Conservation (phyloP, 345 rosid species). For the Lumnitzera racemosa region DNA sequence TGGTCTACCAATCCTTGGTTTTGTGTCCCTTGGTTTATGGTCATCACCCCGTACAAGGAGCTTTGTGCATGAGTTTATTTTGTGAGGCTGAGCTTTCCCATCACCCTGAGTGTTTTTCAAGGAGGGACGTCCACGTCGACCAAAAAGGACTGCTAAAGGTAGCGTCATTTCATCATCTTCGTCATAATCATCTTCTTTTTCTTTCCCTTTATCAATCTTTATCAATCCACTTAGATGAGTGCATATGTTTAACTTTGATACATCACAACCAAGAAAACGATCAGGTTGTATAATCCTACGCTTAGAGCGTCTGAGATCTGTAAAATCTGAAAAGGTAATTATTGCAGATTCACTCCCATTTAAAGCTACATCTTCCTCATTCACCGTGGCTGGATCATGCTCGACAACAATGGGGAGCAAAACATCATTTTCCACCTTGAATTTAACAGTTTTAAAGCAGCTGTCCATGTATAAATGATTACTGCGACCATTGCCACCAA, state of each 20-base stretch:
- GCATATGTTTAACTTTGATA: constrained; percentile 25
- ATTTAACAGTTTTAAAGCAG: constrained; percentile 32
- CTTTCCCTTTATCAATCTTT: constrained; percentile 36
- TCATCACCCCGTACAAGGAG: constrained; percentile 5
- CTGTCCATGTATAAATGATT: constrained; percentile 14
- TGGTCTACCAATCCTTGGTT: constrained; percentile 9
- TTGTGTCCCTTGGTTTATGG: constrained; percentile 10
- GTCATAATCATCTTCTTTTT: constrained; percentile 18
- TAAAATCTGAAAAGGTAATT: constrained; percentile 26
- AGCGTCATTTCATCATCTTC: constrained; percentile 41
- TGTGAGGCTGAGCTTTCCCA: background rate
- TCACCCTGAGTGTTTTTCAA: constrained; percentile 17
- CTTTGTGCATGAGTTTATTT: constrained; percentile 9
- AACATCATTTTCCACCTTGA: constrained; percentile 41
- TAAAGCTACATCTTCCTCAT: constrained; percentile 16
- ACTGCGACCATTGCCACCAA: constrained; percentile 22
- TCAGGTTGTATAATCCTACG: constrained; percentile 64
- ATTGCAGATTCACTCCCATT: constrained; percentile 11
- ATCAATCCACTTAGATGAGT: constrained; percentile 38
- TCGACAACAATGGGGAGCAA: constrained; percentile 28
- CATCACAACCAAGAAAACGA: constrained; percentile 40
- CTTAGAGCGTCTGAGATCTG: constrained; percentile 63
- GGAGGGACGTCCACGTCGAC: constrained; percentile 9
- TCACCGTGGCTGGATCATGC: constrained; percentile 18
- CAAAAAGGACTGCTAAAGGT: constrained; percentile 43